phyloP scores from a whole-genome alignment of 108 stramenopile species.

The Nitzschia inconspicua region DNA sequence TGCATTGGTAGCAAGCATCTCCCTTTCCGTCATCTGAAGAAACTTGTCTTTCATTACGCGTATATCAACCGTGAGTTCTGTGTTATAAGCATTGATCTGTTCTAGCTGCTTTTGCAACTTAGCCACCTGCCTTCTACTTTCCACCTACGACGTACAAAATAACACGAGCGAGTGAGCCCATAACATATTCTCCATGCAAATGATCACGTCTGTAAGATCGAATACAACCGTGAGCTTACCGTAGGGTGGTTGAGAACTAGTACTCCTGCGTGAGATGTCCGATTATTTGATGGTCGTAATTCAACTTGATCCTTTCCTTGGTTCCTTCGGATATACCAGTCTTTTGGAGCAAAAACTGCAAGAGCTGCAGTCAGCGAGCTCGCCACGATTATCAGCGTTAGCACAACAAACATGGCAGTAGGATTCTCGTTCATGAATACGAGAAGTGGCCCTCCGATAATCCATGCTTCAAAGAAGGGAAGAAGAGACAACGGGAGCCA shows the following conservation, averaged over 20 bases:
- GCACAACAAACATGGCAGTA: conserved; percentile 13
- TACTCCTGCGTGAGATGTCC: conserved; percentile 13
- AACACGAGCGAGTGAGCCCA: background rate
- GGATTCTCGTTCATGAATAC: conserved; percentile 13
- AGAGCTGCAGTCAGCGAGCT: conserved; percentile 10
- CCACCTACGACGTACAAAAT: conserved; percentile 11
- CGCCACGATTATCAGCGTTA: conserved; percentile 13
- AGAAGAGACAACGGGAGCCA: conserved; percentile 27
- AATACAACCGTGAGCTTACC: conserved; percentile 10
- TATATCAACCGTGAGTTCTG: conserved; percentile 32
- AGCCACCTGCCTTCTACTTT: conserved; percentile 24
- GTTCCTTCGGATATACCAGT: conserved; percentile 36
- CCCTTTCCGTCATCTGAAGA: conserved; percentile 4
- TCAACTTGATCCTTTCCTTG: background rate
- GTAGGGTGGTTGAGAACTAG: conserved; percentile 26
- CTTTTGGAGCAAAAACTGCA: conserved; percentile 30
- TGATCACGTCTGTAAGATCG: background rate
- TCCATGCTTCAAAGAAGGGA: conserved; percentile 32
- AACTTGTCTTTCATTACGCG: conserved; percentile 29
- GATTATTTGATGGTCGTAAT: background rate
- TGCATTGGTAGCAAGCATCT: conserved; percentile 5
- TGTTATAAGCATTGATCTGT: conserved; percentile 15
- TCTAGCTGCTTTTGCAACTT: conserved; percentile 15
- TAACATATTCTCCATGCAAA: background rate
- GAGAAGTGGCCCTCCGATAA: conserved; percentile 21